A percentile compares a stretch with the other conserved stretches of the same genome.
phyloP scores from a whole-genome alignment of 2,329 filamentous ascomycete genomes.

The Diaporthe longicolla region DNA sequence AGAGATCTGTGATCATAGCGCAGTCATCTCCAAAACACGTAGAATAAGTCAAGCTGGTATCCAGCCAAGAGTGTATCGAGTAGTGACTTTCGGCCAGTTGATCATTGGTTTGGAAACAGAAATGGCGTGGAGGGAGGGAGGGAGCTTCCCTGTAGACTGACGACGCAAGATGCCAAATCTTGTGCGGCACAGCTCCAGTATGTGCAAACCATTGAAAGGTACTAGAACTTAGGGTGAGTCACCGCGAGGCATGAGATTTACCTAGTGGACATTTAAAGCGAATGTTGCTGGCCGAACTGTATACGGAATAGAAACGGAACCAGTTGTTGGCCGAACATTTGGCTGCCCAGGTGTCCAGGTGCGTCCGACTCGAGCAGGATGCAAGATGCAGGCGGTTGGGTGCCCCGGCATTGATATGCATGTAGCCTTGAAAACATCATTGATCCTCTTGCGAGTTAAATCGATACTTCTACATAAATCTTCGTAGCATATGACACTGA shows the following conservation, averaged over 20 bases:
- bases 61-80: no score
- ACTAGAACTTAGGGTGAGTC: neutral
- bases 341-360: no score
- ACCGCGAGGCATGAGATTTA: neutral
- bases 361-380: neutral
- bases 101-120: neutral
- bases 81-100: neutral
- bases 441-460: neutral
- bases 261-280: neutral
- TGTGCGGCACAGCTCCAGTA: neutral
- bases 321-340: neutral
- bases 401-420: neutral
- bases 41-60: no score
- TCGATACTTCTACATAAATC: neutral
- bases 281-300: neutral
- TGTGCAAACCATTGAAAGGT: no score
- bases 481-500: neutral
- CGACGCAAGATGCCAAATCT: neutral
- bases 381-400: neutral
- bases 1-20: neutral
- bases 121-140: neutral
- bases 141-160: neutral
- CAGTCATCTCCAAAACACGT: neutral
- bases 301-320: no score
- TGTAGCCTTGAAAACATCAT: neutral